Evolutionary conservation across 192 early-diverging fungal genomes (phyloP).

Genomic region (Coemansia erecta): DNA sequence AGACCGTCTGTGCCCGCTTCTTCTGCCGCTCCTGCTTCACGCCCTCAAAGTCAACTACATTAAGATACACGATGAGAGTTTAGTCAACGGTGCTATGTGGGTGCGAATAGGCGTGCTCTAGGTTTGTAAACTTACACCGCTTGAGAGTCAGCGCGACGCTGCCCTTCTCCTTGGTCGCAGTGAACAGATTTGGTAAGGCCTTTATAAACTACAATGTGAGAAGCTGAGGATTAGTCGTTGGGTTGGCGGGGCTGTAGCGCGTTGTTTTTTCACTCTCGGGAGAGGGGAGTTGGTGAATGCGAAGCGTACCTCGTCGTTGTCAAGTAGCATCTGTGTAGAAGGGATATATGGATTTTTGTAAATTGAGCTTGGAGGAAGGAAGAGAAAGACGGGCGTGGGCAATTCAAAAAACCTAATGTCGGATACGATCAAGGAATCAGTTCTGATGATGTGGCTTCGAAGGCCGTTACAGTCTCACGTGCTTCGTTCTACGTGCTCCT

Average conservation of each 20-base stretch:
- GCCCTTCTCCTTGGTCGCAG: slow-evolving; percentile 35
- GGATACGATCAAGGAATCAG: no score
- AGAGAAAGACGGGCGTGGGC: no score
- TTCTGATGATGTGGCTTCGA: no score
- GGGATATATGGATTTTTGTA: no score
- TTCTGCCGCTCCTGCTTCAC: slow-evolving; percentile 31
- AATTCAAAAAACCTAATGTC: no score
- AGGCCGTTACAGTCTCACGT: no score
- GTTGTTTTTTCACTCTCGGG: neutral
- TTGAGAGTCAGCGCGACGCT: slow-evolving; percentile 35
- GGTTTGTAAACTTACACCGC: slow-evolving; percentile 17
- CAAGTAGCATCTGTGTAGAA: slow-evolving; percentile 21
- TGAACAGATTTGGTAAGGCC: slow-evolving; percentile 35
- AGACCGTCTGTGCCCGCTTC: slow-evolving; percentile 20
- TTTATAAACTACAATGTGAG: slow-evolving; percentile 36
- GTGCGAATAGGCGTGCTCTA: neutral
- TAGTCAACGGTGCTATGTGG: no score
- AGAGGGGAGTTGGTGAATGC: neutral
- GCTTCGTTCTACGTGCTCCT: no score
- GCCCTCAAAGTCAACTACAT: slow-evolving; percentile 37
- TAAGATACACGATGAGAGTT: neutral
- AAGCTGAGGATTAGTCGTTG: neutral
- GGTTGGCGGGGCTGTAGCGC: neutral
- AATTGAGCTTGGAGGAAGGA: no score
- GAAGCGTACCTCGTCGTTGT: slow-evolving; percentile 29